Base-by-base conservation (phyloP, 1,139 yeast genomes). In the Barnettozyma hawaiiensis region DNA sequence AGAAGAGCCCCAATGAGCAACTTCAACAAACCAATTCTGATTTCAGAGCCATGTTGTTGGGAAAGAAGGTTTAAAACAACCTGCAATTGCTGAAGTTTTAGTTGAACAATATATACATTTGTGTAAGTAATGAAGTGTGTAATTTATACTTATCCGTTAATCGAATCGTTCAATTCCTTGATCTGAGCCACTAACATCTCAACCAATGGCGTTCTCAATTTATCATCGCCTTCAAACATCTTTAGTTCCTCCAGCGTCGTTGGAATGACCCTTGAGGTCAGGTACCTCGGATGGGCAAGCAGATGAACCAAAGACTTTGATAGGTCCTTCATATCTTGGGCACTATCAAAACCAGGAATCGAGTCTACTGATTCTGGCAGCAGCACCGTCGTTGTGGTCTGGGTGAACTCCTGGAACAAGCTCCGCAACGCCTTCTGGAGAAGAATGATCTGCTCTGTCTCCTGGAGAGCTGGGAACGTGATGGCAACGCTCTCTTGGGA, bases 241-340 rank as follows among this genome's bases (percentile, higher is more conserved):
- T 71, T 67, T 51, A 78, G 83, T 54, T 85, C 94, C 44, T 84
- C 94, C 2, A 68, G 44, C 4, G 79, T 73, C 12, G 84, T 73
- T 2, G 90, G 77, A 3, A 73, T 70, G 3, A 85, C 71, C 47
- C 94, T 68, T 6, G 94, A 76, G 6, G 85, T 75, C 48, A 90
- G 66, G 51, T 80, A 89, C 60, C 86, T 86, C 14, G 96, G 96
- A 62, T 90, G 97, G 34, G 90, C 81, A 48, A 87, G 69, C 42
- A 89, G 69, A 54, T 86, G 83, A 43, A 76, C 79, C 49, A 87
- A 63, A 18, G 81, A 74, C 40, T 72, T 76, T 16, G 70, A 65
- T 50, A 87, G 71, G 23, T 75, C 77, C 18, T 70, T 74, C 48
- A 84, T 67, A 46, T 78, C 82, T 19, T 70, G 66, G 35, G 67